A percentile compares a stretch with the other conserved stretches of the same genome.
Conservation (phyloP, 257 asterid genomes). For the Plantago ovata region DNA sequence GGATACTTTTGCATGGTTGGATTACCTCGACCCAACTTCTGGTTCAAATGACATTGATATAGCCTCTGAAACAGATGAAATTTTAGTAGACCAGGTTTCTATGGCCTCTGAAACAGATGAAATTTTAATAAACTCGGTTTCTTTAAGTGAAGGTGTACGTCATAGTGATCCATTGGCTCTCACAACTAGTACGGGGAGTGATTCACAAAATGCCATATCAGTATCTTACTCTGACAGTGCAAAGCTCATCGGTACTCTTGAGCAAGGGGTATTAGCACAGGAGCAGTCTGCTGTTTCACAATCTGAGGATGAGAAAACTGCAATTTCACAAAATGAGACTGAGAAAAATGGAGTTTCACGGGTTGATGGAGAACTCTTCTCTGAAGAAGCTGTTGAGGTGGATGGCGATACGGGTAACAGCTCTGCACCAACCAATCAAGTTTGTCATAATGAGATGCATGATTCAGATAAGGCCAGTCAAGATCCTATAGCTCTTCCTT, state of each 20-base stretch:
- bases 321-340: constrained; percentile 27
- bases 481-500: constrained; percentile 42
- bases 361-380: constrained; percentile 15
- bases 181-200: constrained; percentile 24
- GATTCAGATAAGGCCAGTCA: constrained; percentile 38
- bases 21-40: constrained; percentile 39
- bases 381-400: constrained; percentile 24
- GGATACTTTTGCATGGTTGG: constrained; percentile 53
- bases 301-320: constrained; percentile 12
- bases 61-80: constrained; percentile 32
- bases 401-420: constrained; percentile 28
- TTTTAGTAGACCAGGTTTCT: constrained; percentile 27
- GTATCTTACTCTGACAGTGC: constrained; percentile 24
- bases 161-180: constrained; percentile 26
- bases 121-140: constrained; percentile 27
- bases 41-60: constrained; percentile 25
- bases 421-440: constrained; percentile 35
- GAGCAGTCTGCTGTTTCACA: constrained; percentile 9
- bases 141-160: constrained; percentile 36
- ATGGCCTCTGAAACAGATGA: constrained; percentile 31
- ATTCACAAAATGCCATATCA: constrained; percentile 18
- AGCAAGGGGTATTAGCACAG: constrained; percentile 26
- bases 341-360: no score
- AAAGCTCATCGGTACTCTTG: constrained; percentile 24
- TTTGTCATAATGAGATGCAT: constrained; percentile 20